phyloP scores from a whole-genome alignment of 2,329 filamentous ascomycete genomes.

The Cordyceps militaris region DNA sequence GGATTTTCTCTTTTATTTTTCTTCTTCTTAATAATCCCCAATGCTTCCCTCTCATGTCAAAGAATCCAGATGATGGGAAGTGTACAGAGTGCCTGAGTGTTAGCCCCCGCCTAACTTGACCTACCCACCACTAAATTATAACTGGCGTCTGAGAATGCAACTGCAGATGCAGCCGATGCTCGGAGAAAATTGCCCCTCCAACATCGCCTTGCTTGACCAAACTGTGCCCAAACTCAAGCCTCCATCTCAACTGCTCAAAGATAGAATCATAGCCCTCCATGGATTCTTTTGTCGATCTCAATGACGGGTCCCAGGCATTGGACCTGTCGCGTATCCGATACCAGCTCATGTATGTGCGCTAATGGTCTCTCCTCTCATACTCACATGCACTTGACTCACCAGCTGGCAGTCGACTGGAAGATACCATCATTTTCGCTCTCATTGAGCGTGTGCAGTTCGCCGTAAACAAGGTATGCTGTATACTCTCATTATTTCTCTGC shows the following conservation, averaged over 20 bases:
- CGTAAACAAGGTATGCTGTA: slow-evolving; percentile 52
- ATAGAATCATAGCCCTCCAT: slow-evolving; percentile 43
- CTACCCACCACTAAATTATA: too few relatives aligned
- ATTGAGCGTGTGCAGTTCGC: slow-evolving; percentile 98
- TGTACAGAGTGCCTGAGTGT: too few relatives aligned
- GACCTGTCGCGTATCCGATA: slow-evolving; percentile 89
- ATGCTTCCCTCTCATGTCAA: too few relatives aligned
- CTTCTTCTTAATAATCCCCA: too few relatives aligned
- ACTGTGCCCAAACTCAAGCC: not conserved
- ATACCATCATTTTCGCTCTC: slow-evolving; percentile 94
- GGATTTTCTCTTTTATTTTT: too few relatives aligned
- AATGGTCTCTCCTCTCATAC: not conserved
- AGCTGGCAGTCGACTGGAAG: slow-evolving; percentile 72
- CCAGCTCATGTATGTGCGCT: slow-evolving; percentile 73
- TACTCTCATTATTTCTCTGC: too few relatives aligned
- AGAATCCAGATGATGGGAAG: too few relatives aligned
- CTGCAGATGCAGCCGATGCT: not conserved
- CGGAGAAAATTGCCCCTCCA: slow-evolving; percentile 12
- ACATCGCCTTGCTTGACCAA: not conserved
- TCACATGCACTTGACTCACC: not conserved
- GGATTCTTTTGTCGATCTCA: slow-evolving; percentile 86
- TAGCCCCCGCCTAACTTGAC: too few relatives aligned
- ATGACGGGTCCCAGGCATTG: slow-evolving; percentile 74
- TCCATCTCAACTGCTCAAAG: not conserved
- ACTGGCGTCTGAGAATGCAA: not conserved